Evolutionary conservation across 2,329 filamentous ascomycete genomes (phyloP), one percentile per base, ranked within the genome.

Genomic region (Aschersonia sp.): DNA sequence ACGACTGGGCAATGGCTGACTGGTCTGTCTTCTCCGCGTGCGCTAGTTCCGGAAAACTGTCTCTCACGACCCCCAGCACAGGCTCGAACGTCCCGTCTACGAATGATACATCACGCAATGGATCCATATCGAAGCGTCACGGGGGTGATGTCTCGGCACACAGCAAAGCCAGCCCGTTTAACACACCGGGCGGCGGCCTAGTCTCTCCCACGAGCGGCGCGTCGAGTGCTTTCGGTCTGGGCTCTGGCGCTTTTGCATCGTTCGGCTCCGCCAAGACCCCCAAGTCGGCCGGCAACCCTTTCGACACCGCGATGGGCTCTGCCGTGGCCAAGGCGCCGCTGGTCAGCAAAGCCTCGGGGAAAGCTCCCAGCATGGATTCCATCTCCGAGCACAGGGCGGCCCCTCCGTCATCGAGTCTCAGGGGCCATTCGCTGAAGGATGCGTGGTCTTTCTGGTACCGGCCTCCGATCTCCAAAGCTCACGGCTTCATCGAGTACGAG

Each of bases 361-460:
- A 60, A 50, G 53, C 54, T 10, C 52, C 59, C 12, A 57, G 60
- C 53, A 71, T 72, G 67, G 61, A 67, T 49, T 65, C 71, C 49
- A 70, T 75, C 50, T 62, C 69, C 50, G 71, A 75, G 58, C 58
- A 61, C 47, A 61, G 54, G 45, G 49, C 53, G 11, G 48, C 56
- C 22, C 51, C 52, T n/a, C 40, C 40, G n/a, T 62, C 67, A 48
- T 64, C 66, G 65, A 47, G 65, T 68, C 49, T 57, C 67, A 49
- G 68, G 72, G 57, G 57, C 51, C 66, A 68, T 53, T 74, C 77
- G 51, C 73, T 97, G 57, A 88, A 85, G 67, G 82, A 87, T 64
- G 83, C 81, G 53, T 98, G 92, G 92, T 83, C 94, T 35, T 87
- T 97, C 63, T 97, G 92, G 88, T 98, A 94, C 68, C 80, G 92